Conservation (phyloP, 116 monocot species). For the Phalaenopsis hybrid region DNA sequence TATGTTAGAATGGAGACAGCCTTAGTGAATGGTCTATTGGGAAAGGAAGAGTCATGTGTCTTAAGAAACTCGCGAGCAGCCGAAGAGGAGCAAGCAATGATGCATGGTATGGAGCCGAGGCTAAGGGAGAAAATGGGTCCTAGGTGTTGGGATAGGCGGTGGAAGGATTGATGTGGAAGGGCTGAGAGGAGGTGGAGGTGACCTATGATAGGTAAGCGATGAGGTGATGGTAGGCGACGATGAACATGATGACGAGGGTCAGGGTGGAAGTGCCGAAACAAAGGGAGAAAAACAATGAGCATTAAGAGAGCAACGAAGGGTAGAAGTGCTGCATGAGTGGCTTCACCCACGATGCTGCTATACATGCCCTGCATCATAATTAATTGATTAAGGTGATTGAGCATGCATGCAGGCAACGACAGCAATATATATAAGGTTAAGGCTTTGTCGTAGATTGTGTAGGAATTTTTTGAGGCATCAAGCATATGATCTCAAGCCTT, state of each 20-base stretch:
- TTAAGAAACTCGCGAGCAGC: conserved; percentile 19
- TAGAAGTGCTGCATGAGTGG: background rate
- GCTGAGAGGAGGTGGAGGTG: conserved; percentile 31
- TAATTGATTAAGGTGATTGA: no score
- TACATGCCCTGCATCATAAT: no score
- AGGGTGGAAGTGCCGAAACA: no score
- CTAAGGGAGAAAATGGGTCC: conserved; percentile 25
- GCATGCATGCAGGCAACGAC: no score
- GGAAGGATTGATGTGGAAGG: conserved; percentile 21
- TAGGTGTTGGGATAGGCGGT: conserved; percentile 14
- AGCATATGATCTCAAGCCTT: no score
- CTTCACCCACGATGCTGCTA: no score
- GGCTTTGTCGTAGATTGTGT: no score
- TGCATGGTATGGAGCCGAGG: conserved; percentile 15
- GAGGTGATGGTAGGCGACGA: conserved; percentile 12
- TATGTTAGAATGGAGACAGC: conserved; percentile 18
- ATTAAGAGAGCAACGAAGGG: background rate
- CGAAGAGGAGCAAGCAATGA: conserved; percentile 11
- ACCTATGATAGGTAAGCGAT: conserved; percentile 26
- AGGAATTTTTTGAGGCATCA: no score
- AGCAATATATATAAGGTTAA: no score
- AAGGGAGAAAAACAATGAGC: conserved; percentile 1
- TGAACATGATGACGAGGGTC: no score
- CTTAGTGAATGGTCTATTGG: conserved; percentile 13
- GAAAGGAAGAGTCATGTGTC: conserved; percentile 19